Percentiles rank a stretch among this genome's conserved stretches.
These are phyloP conservation scores for Linum usitatissimum DNA, from an alignment of 345 rosid genomes.

Conservation along the genomic window DNA sequence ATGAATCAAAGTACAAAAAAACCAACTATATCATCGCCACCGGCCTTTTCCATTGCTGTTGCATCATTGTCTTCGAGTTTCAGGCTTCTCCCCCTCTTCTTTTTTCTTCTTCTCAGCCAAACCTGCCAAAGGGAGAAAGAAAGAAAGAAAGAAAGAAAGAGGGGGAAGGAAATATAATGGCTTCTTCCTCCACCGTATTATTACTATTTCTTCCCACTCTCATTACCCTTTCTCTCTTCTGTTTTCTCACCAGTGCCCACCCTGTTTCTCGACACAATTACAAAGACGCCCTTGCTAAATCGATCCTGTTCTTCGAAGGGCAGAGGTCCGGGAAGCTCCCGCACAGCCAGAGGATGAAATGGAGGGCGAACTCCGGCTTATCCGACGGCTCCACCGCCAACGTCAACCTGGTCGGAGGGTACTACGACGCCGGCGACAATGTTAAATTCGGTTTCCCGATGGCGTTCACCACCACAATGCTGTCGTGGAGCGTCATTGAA, in stretches of 20 bases:
- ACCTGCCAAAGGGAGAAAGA: too few relatives aligned
- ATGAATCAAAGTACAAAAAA: too few relatives aligned
- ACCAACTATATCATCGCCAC: too few relatives aligned
- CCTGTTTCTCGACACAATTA: not conserved
- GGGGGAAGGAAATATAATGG: too few relatives aligned
- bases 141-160: too few relatives aligned
- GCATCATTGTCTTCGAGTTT: too few relatives aligned
- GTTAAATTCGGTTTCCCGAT: not conserved
- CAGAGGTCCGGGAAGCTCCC: not conserved
- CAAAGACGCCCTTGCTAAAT: not conserved
- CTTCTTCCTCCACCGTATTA: too few relatives aligned
- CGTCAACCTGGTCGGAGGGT: not conserved
- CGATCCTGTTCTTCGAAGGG: not conserved
- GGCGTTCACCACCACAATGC: not conserved
- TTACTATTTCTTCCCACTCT: too few relatives aligned
- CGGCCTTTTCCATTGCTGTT: too few relatives aligned
- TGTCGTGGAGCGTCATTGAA: not conserved
- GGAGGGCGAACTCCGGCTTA: not conserved
- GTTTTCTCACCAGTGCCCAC: not conserved
- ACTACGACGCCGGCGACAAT: not conserved
- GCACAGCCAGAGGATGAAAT: not conserved
- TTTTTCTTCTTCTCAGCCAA: too few relatives aligned
- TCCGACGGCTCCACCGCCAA: not conserved
- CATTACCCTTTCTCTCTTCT: too few relatives aligned
- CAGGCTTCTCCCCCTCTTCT: too few relatives aligned